Evolutionary conservation across 2,329 filamentous ascomycete genomes (phyloP).

Genomic region (Fusarium vanettenii): DNA sequence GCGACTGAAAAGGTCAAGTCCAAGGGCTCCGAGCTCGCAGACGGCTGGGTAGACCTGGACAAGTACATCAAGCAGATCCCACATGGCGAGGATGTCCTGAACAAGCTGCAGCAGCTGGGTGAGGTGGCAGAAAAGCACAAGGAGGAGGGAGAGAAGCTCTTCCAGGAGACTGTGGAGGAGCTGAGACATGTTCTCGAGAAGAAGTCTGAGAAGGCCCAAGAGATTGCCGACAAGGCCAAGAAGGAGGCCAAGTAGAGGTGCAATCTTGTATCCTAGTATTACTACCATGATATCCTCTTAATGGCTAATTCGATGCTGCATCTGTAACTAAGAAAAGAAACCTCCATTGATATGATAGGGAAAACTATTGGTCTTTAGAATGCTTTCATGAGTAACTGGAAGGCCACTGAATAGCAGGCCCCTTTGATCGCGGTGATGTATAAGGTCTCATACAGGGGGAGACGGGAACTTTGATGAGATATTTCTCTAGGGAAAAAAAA

Average conservation of each 20-base stretch:
- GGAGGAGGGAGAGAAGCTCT: conserved; percentile 75
- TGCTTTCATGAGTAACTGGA: no score
- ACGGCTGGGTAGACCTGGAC: conserved; percentile 63
- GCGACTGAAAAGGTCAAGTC: conserved; percentile 57
- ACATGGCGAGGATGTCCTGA: conserved; percentile 71
- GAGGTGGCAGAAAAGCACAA: conserved; percentile 75
- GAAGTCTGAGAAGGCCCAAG: conserved; percentile 66
- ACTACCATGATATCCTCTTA: background rate
- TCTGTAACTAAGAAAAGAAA: background rate
- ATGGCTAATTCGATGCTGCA: background rate
- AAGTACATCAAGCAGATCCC: conserved; percentile 75
- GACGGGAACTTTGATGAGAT: background rate
- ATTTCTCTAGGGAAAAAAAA: background rate
- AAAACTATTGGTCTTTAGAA: no score
- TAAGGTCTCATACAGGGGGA: background rate
- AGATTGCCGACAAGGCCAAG: conserved; percentile 67
- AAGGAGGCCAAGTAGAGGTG: conserved; percentile 55
- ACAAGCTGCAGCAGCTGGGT: conserved; percentile 73
- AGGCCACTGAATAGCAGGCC: no score
- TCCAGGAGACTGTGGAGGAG: conserved; percentile 76
- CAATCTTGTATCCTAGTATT: background rate
- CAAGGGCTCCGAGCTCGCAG: conserved; percentile 51
- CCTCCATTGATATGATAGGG: background rate
- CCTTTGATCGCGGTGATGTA: background rate
- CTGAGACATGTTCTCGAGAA: conserved; percentile 73